A percentile compares a stretch with the other conserved stretches of the same genome.
These are phyloP conservation scores for Podaxis mareebaensis DNA, from an alignment of 768 basidiomycete species.

Conservation along the genomic window DNA sequence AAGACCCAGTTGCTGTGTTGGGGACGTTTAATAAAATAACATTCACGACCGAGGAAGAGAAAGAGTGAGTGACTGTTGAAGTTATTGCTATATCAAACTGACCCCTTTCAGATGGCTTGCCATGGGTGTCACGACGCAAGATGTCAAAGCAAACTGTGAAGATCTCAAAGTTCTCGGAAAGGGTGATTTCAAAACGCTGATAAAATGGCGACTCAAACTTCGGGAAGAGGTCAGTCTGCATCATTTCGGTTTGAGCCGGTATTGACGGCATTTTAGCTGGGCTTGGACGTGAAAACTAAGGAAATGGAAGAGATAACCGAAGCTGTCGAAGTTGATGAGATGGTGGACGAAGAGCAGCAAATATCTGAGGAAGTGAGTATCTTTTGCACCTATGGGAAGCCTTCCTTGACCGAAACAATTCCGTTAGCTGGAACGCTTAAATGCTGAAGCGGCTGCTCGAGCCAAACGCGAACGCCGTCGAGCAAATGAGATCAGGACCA, in stretches of 20 bases:
- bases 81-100: slow-evolving; percentile 3
- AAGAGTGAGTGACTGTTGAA: slow-evolving; percentile 48
- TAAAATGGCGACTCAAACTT: slow-evolving; percentile 88
- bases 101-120: slow-evolving; percentile 62
- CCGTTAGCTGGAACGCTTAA: slow-evolving; percentile 79
- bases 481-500: slow-evolving; percentile 84
- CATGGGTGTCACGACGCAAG: slow-evolving; percentile 70
- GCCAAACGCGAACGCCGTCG: slow-evolving; percentile 80
- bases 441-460: slow-evolving; percentile 71
- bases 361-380: slow-evolving; percentile 80
- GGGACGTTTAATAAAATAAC: slow-evolving; percentile 77
- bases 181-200: slow-evolving; percentile 90
- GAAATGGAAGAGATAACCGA: slow-evolving; percentile 78
- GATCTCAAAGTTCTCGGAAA: slow-evolving; percentile 98
- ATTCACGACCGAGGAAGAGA: slow-evolving; percentile 84
- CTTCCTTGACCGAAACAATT: slow-evolving; percentile 12
- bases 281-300: slow-evolving; percentile 79
- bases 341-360: slow-evolving; percentile 84
- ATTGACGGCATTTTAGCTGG: slow-evolving; percentile 49
- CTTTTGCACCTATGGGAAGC: not conserved
- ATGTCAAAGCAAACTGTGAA: slow-evolving; percentile 79
- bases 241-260: not conserved
- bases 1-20: slow-evolving; percentile 78
- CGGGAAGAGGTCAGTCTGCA: slow-evolving; percentile 79
- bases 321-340: slow-evolving; percentile 60